phyloP scores from a whole-genome alignment of 495 filamentous ascomycete genomes.

The Lindgomyces ingoldianus region DNA sequence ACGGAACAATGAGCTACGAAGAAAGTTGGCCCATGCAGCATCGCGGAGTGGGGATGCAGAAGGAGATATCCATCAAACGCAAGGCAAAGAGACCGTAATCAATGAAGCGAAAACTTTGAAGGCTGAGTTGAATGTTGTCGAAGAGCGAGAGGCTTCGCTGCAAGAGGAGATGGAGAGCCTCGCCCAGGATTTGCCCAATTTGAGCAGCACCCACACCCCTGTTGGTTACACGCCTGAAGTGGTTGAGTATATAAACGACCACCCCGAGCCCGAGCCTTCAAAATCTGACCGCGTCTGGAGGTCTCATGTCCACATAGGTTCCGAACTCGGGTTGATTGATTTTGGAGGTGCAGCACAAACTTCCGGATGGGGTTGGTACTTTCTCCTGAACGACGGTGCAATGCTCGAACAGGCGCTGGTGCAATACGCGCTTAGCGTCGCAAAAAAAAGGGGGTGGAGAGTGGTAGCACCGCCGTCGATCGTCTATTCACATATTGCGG shows the following conservation, averaged over 20 bases:
- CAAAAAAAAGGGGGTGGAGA: constrained; percentile 69
- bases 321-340: constrained; percentile 77
- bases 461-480: constrained; percentile 82
- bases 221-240: constrained; percentile 61
- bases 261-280: constrained; percentile 56
- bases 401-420: constrained; percentile 89
- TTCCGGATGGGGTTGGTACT: constrained; percentile 97
- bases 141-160: constrained; percentile 59
- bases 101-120: constrained; percentile 72
- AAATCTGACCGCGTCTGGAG: constrained; percentile 56
- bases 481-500: constrained; percentile 86
- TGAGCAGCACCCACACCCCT: constrained; percentile 75
- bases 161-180: constrained; percentile 69
- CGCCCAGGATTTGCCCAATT: constrained; percentile 81
- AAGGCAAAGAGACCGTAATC: constrained; percentile 50
- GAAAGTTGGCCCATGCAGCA: constrained; percentile 38
- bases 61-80: constrained; percentile 18
- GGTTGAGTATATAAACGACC: constrained; percentile 73
- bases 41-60: constrained; percentile 33
- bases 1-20: constrained; percentile 54
- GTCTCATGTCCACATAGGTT: constrained; percentile 83
- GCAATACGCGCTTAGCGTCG: constrained; percentile 75
- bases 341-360: constrained; percentile 75
- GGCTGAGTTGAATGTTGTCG: constrained; percentile 59
- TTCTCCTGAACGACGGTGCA: constrained; percentile 81